These are phyloP conservation scores for Oryza glumipatula DNA, from an alignment of 176 grass and related monocot species.

Conservation along the genomic window DNA sequence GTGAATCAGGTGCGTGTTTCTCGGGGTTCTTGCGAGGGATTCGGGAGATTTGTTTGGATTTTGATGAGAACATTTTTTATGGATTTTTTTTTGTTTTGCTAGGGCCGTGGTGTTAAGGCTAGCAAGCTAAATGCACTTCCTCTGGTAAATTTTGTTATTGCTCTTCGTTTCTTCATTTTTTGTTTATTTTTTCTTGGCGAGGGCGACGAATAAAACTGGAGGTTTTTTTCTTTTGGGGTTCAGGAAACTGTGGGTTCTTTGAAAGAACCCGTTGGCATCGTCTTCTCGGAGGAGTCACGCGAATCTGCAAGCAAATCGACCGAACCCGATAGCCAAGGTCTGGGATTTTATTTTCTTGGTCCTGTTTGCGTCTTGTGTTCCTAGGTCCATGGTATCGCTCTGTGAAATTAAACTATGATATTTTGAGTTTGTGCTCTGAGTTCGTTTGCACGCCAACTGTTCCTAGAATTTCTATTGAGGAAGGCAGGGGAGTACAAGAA, in stretches of 20 bases:
- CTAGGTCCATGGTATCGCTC: background rate
- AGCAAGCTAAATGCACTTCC: conserved; percentile 39
- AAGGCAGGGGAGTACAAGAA: conserved; percentile 41
- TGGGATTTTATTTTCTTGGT: background rate
- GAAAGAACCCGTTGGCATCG: conserved; percentile 31
- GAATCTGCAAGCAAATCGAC: background rate
- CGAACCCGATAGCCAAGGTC: conserved; percentile 29
- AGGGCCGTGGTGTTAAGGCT: conserved; percentile 22
- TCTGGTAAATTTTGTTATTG: conserved; percentile 18
- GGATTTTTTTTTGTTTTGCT: background rate
- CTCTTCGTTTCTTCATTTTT: background rate
- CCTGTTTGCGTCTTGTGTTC: conserved; percentile 11
- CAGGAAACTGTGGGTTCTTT: conserved; percentile 37
- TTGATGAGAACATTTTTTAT: conserved; percentile 15
- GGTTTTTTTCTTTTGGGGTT: conserved; percentile 4
- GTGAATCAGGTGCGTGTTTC: conserved; percentile 40
- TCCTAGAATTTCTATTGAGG: conserved; percentile 37
- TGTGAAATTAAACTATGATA: background rate
- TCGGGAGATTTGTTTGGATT: conserved; percentile 26
- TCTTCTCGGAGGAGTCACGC: conserved; percentile 22
- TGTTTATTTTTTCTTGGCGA: background rate
- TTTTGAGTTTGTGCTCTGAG: conserved; percentile 9
- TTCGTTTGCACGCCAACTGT: conserved; percentile 18
- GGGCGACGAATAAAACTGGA: background rate
- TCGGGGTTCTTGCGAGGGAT: background rate